Conservation (phyloP, 768 basidiomycete species). For the Agrocybe praecox region DNA sequence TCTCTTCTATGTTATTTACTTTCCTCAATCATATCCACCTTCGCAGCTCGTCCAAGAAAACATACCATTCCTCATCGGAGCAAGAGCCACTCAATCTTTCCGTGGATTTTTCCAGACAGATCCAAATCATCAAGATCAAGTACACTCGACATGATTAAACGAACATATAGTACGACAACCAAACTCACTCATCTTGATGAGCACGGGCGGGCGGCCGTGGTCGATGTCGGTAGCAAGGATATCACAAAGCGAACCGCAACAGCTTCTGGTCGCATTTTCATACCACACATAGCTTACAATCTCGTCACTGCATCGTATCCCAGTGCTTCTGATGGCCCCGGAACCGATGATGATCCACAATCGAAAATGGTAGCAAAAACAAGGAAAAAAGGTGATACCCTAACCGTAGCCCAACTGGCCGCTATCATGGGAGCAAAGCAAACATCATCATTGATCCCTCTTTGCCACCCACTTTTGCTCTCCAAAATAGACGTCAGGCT, state of each 20-base stretch:
- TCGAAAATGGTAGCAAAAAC: slow-evolving; percentile 51
- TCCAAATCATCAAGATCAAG: not conserved
- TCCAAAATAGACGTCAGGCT: slow-evolving; percentile 71
- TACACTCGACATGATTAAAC: not conserved
- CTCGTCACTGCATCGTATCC: slow-evolving; percentile 53
- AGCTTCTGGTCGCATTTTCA: slow-evolving; percentile 72
- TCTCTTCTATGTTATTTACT: slow-evolving; percentile 16
- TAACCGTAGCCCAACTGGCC: slow-evolving; percentile 80
- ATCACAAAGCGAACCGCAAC: slow-evolving; percentile 70
- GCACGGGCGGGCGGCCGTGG: slow-evolving; percentile 77
- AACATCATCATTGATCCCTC: slow-evolving; percentile 81
- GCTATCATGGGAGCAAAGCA: slow-evolving; percentile 88
- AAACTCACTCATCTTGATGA: slow-evolving; percentile 73
- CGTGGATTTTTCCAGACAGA: not conserved
- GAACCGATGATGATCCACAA: slow-evolving; percentile 12
- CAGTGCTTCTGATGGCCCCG: slow-evolving; percentile 9
- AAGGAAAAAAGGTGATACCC: slow-evolving; percentile 65
- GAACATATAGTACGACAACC: slow-evolving; percentile 27
- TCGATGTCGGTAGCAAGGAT: slow-evolving; percentile 71
- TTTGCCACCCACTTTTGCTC: slow-evolving; percentile 84
- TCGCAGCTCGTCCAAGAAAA: not conserved
- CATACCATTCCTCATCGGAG: slow-evolving; percentile 2
- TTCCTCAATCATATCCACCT: slow-evolving; percentile 11
- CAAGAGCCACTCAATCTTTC: not conserved
- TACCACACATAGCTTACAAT: slow-evolving; percentile 65